Conservation (phyloP, 495 filamentous ascomycete genomes). For the Penicillium bialowiezense region DNA sequence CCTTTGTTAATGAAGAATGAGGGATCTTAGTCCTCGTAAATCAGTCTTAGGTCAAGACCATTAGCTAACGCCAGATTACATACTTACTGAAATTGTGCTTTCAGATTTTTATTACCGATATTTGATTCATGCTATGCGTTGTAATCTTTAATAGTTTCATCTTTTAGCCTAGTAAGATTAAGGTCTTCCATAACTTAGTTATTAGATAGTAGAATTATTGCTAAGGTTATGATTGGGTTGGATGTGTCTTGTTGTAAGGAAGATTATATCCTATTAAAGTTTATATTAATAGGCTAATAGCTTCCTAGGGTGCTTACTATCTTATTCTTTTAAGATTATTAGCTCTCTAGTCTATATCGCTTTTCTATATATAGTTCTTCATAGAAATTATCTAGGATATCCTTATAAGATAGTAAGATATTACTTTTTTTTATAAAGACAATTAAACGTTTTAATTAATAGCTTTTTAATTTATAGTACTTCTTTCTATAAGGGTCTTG, state of each 20-base stretch:
- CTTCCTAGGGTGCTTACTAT: neutral
- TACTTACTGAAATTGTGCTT: conserved; percentile 16
- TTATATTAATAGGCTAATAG: conserved; percentile 1
- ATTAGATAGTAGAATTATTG: neutral
- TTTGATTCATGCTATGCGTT: conserved; percentile 18
- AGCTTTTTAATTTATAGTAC: conserved; percentile 15
- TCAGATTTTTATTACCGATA: conserved; percentile 15
- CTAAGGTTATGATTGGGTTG: neutral
- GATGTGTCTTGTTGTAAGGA: neutral
- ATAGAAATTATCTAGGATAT: conserved; percentile 11
- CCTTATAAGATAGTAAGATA: conserved; percentile 12
- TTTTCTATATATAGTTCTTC: conserved; percentile 6
- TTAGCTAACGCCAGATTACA: conserved; percentile 20
- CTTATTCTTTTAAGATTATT: neutral
- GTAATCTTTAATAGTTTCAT: conserved; percentile 16
- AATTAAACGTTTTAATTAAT: conserved; percentile 18
- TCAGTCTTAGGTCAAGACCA: conserved; percentile 24
- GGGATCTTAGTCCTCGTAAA: conserved; percentile 23
- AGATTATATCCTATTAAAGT: conserved; percentile 5
- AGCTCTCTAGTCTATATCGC: neutral
- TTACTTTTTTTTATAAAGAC: conserved; percentile 13
- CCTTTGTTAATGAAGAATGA: conserved; percentile 27
- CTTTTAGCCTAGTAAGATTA: conserved; percentile 4
- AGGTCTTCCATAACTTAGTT: neutral
- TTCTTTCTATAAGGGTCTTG: conserved; percentile 12